Evolutionary conservation across 1,284 basidiomycete genomes (phyloP).

Genomic region (Xerocomus minutiporus): DNA sequence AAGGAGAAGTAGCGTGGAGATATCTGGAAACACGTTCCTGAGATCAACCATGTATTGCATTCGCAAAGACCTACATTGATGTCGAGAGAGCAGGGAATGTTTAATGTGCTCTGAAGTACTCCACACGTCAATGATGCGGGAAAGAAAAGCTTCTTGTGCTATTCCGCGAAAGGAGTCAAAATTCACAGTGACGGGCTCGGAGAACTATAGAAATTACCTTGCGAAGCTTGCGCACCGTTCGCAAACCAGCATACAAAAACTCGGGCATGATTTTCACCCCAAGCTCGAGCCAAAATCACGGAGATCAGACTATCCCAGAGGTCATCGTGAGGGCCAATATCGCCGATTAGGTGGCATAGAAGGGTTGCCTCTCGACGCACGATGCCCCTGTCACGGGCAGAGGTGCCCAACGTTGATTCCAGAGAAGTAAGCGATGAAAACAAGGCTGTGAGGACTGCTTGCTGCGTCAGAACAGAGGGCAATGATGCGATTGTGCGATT

Average conservation of each 20-base stretch:
- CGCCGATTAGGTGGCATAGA: slow-evolving; percentile 48
- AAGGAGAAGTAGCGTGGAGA: slow-evolving; percentile 68
- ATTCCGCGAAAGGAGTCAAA: slow-evolving; percentile 9
- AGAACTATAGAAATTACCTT: slow-evolving; percentile 34
- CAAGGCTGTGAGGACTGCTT: slow-evolving; percentile 56
- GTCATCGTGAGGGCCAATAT: slow-evolving; percentile 40
- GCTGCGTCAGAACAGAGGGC: slow-evolving; percentile 50
- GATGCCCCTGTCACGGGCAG: slow-evolving; percentile 35
- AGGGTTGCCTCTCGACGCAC: slow-evolving; percentile 52
- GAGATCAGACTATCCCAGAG: slow-evolving; percentile 50
- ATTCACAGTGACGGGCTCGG: not conserved
- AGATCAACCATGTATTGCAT: not conserved
- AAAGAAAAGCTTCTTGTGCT: slow-evolving; percentile 50
- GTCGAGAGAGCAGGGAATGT: slow-evolving; percentile 64
- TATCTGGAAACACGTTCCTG: slow-evolving; percentile 40
- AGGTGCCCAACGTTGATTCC: slow-evolving; percentile 25
- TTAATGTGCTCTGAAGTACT: slow-evolving; percentile 62
- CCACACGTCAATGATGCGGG: slow-evolving; percentile 56
- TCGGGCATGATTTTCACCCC: slow-evolving; percentile 55
- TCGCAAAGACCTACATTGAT: slow-evolving; percentile 51
- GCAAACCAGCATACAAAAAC: slow-evolving; percentile 66
- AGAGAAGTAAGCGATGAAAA: slow-evolving; percentile 41
- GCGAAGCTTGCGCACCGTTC: slow-evolving; percentile 30
- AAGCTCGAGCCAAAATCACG: slow-evolving; percentile 51
- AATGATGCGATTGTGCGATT: slow-evolving; percentile 42